Base-by-base conservation (phyloP, 1,139 yeast genomes). In the Candida anutae region DNA sequence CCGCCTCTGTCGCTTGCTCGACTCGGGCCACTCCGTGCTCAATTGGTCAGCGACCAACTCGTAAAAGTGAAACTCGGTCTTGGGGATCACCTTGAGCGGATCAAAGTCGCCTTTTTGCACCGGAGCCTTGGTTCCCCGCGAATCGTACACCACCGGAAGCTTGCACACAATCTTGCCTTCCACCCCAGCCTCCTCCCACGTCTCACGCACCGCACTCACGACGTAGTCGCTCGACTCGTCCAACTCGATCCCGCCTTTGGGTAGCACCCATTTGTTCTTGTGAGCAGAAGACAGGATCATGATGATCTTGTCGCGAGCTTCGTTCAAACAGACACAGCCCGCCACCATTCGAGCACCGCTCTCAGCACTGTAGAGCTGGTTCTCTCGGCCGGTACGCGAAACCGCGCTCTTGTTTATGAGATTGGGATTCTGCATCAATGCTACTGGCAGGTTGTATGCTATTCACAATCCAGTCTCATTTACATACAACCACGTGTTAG, bases 161-260 rank as follows among this genome's bases (percentile, higher is more conserved):
- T 63, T 64, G 26, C 46, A 42, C 2, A 62, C 42, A 10, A 85
- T 65, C 12, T 51, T 58, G 4, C 95, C 95, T 23, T 70, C 70
- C 16, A 81, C 83, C 0, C 98, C 98, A 0, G 95, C 94, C 53
- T 90, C 99, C 53, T 90, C 98, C 98, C 98, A 90, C 0, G 95
- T 83, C 50, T 90, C 98, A 34, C 99, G 62, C 11, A 69, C 61
- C 0, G 97, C 97, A 5, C 84, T 60, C 6, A 56, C 54, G 11
- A 54, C 53, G 31, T 38, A 62, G 42, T 67, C 70, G 23, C 74
- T 76, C 3, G 70, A 62, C 47, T 90, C 98, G 50, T 90, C 98
- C 23, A 53, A 48, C 52, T 90, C 99, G 29, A 88, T 77, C 1
- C 99, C 99, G 18, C 99, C 99, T 47, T 90, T 93, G 3, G 98